Conservation (phyloP, 2,329 filamentous ascomycete species). For the Mariannaea elegans region DNA sequence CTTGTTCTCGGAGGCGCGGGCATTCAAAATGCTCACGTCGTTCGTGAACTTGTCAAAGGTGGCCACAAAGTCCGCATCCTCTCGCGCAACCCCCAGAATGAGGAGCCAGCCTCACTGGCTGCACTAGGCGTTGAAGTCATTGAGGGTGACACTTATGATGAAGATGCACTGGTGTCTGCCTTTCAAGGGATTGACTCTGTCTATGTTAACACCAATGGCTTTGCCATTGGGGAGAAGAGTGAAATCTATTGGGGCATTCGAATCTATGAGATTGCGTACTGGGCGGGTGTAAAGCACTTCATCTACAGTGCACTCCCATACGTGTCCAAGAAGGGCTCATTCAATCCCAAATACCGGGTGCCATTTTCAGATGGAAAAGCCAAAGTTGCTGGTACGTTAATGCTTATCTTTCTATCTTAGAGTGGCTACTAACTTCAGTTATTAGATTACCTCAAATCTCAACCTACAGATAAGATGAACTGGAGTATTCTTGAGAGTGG, state of each 20-base stretch:
- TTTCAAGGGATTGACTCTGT: slow-evolving; percentile 16
- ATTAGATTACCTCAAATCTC: slow-evolving; percentile 3
- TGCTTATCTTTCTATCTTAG: background rate
- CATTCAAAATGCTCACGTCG: background rate
- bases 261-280: slow-evolving; percentile 25
- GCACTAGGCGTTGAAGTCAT: background rate
- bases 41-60: background rate
- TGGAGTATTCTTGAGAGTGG: slow-evolving; percentile 6
- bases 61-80: slow-evolving; percentile 3
- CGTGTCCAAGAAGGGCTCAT: slow-evolving; percentile 20
- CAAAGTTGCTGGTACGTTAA: slow-evolving; percentile 2
- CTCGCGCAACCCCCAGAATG: background rate
- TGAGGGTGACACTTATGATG: slow-evolving; percentile 19
- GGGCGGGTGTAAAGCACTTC: slow-evolving; percentile 20
- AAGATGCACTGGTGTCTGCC: slow-evolving; percentile 7
- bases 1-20: slow-evolving; percentile 3
- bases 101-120: background rate
- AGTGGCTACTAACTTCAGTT: background rate
- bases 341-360: slow-evolving; percentile 20
- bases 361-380: background rate
- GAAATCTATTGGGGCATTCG: slow-evolving; percentile 28
- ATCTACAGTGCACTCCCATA: slow-evolving; percentile 16
- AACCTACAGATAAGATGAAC: background rate
- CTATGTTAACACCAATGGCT: slow-evolving; percentile 29
- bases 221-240: slow-evolving; percentile 23